These are phyloP conservation scores for Populus hybrid DNA, from an alignment of 441 rosid species.

Conservation along the genomic window DNA sequence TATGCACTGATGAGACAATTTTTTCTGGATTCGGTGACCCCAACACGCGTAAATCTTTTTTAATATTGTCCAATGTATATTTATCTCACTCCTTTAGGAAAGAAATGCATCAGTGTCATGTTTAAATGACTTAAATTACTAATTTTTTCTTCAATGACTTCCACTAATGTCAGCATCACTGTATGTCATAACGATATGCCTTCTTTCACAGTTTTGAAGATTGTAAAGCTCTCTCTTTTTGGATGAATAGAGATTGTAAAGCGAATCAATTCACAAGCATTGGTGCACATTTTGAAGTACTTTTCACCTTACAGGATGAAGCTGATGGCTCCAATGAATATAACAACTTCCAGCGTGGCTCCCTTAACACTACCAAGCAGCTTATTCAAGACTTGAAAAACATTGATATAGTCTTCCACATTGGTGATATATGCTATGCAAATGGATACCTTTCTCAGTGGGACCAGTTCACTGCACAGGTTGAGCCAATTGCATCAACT, in stretches of 20 bases:
- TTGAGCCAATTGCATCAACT: slow-evolving; percentile 74
- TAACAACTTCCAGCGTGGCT: slow-evolving; percentile 54
- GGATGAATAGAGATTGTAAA: background rate
- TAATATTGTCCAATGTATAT: background rate
- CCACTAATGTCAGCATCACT: background rate
- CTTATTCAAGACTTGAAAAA: slow-evolving; percentile 59
- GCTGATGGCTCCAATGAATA: slow-evolving; percentile 78
- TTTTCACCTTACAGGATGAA: slow-evolving; percentile 51
- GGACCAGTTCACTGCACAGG: slow-evolving; percentile 82
- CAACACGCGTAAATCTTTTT: background rate
- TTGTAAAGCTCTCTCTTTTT: background rate
- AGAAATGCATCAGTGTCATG: background rate
- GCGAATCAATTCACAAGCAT: background rate
- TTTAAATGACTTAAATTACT: background rate
- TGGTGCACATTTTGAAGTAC: slow-evolving; percentile 8
- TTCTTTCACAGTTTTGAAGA: background rate
- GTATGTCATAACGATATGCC: background rate
- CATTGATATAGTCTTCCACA: slow-evolving; percentile 72
- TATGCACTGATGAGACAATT: background rate
- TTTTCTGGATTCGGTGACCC: background rate
- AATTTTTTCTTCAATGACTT: background rate
- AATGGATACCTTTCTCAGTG: slow-evolving; percentile 81
- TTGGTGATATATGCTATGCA: slow-evolving; percentile 81
- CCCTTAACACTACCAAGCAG: slow-evolving; percentile 76
- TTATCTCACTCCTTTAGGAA: background rate